Base-by-base conservation (phyloP, 2,329 filamentous ascomycete species). In the Akanthomyces lecanii region DNA sequence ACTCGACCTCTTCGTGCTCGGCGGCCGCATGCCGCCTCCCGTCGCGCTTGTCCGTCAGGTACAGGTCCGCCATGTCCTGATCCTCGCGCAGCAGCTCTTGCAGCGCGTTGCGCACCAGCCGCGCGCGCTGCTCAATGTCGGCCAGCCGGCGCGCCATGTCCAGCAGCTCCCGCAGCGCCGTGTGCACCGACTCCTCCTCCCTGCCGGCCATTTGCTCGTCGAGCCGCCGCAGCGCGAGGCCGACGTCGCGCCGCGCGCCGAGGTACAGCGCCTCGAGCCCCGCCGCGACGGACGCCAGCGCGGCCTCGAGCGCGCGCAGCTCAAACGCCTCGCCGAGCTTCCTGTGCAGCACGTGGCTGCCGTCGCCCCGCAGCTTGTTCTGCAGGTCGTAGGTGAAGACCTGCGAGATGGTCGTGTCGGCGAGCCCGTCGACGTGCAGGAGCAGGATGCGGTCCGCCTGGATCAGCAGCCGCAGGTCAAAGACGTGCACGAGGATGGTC, bases 1-100 rank as follows among this genome's bases (percentile, higher is more conserved):
- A 76, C 66, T 76, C 74, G 36, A 74, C 74, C 53, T 73, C 71
- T 61, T 73, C 72, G 44, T 76, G 74, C 52, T 76, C 73, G 4
- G 68, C 63, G 8, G 67, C 61, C 0, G 56, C 62, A 65, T 75
- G 74, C 4, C 69, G 69, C 7, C 66, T 67, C 8, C 74, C 74
- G 0, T 67, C 66, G 25, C 56, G 60, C 12, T 67, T 69, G 64
- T 76, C 74, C 1, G 70, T 69, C 18, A 76, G 67, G 63, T 75
- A 73, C 72, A 76, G 74, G 18, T 65, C 68, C 3, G 73, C 74
- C 67, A 76, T 71, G 62, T 76, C 74, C 52, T 72, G 70, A 48
- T 76, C 74, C 5, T 73, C 71, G 57, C 70, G 70, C 8, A 76
- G 69, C 1, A 76, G 63, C 44, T 75, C 72, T 56, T 72, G 69